Base-by-base conservation (phyloP, 768 basidiomycete species). In the Russula sp. region DNA sequence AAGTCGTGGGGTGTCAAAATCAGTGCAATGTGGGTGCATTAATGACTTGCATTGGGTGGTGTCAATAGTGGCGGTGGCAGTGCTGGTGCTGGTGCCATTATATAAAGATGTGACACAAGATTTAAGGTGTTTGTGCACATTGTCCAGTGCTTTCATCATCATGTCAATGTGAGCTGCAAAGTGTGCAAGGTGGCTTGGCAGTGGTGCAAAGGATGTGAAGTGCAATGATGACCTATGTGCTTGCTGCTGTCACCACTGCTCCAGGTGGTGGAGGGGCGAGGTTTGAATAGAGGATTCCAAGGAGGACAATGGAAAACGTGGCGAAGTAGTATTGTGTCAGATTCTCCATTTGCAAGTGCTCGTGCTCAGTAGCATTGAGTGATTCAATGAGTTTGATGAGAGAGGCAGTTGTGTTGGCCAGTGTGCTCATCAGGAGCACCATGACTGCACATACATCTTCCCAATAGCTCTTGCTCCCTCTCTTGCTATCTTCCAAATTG, bases 391-490 rank as follows among this genome's bases (percentile, higher is more conserved):
- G n/a, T n/a, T n/a, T n/a, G n/a, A 79, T 74, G 5, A 94, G 78
- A 32, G 86, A 76, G 8, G 84, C 76, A 2, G 86, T 80, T 2
- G 87, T 82, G 67, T 92, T 90, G 2, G 79, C 78, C 38, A 93
- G 78, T 9, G 89, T 81, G 46, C 79, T 85, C 8, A 86, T 87
- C 64, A 93, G 73, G 16, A 93, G 72, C 14, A 78, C 79, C 79
- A 92, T 86, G 55, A 94, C 84, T 28, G 86, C 84, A 16, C 87
- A 81, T 30, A 90, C 90, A 69, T 92, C 87, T 69, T 92, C 91
- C 91, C 91, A 94, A 69, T 94, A 94, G 52, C 87, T 86, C 61
- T 66, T 62, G 49, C 67, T 71, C 53, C 61, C 59, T 6, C 38
- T 51, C 11, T 66, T 64, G 55, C 3, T 34, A 36, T 74, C 74